phyloP scores from a whole-genome alignment of 139 green algal species.

The Volvox africanus region DNA sequence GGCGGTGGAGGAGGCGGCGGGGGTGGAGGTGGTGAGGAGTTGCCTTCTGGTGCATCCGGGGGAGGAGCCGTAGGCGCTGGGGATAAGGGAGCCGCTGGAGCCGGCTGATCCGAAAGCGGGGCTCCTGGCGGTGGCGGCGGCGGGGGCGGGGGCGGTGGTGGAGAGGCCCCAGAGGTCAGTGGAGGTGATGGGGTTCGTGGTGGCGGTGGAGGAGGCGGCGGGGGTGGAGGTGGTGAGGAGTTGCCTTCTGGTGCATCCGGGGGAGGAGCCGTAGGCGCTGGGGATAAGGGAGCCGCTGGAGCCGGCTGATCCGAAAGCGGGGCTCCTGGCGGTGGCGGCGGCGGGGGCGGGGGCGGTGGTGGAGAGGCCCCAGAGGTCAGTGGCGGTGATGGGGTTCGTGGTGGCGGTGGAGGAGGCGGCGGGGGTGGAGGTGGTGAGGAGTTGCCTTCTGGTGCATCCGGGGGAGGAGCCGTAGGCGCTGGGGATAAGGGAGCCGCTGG shows the following conservation, averaged over 20 bases:
- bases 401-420: neutral
- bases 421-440: neutral
- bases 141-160: neutral
- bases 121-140: neutral
- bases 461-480: neutral
- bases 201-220: neutral
- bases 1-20: neutral
- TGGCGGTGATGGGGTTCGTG: neutral
- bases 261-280: neutral
- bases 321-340: neutral
- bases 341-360: neutral
- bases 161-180: neutral
- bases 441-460: neutral
- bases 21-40: neutral
- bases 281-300: neutral
- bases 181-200: neutral
- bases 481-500: neutral
- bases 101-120: neutral
- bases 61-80: neutral
- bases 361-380: neutral
- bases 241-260: neutral
- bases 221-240: neutral
- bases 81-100: neutral
- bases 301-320: neutral
- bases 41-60: neutral